phyloP scores from a whole-genome alignment of 169 alveolate species.

The Eimeria praecox region DNA sequence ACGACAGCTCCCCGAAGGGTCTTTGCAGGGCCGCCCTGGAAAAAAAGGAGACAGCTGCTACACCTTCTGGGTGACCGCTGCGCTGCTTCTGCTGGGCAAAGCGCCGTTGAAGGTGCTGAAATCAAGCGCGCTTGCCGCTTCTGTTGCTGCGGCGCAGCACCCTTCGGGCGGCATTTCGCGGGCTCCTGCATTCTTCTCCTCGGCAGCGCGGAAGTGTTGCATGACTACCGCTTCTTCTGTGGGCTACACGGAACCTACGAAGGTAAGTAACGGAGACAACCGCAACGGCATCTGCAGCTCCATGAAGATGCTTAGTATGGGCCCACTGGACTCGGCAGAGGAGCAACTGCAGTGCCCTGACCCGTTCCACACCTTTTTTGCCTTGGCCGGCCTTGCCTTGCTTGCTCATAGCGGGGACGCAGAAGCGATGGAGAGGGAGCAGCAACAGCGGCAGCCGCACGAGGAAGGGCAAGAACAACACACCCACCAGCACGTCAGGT shows the following conservation, averaged over 20 bases:
- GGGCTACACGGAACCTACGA: neutral
- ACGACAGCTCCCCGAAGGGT: slow-evolving; percentile 72
- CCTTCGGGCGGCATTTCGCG: slow-evolving; percentile 81
- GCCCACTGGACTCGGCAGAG: slow-evolving; percentile 38
- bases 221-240: neutral
- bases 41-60: slow-evolving; percentile 86
- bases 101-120: slow-evolving; percentile 13
- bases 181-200: neutral
- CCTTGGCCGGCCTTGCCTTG: slow-evolving; percentile 84
- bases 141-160: slow-evolving; percentile 58
- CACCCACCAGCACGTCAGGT: neutral
- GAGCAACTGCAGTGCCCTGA: slow-evolving; percentile 79
- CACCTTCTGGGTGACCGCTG: slow-evolving; percentile 86
- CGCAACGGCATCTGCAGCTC: slow-evolving; percentile 35
- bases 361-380: slow-evolving; percentile 87
- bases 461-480: slow-evolving; percentile 10
- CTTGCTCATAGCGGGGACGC: slow-evolving; percentile 36
- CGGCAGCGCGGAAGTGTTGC: slow-evolving; percentile 24
- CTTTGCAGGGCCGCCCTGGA: slow-evolving; percentile 86
- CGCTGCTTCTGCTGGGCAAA: slow-evolving; percentile 81
- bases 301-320: slow-evolving; percentile 26
- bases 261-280: neutral
- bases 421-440: neutral
- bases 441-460: slow-evolving; percentile 6
- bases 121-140: neutral